Conservation (phyloP, 2,329 filamentous ascomycete species). For the Mycosphaerella arachidis region DNA sequence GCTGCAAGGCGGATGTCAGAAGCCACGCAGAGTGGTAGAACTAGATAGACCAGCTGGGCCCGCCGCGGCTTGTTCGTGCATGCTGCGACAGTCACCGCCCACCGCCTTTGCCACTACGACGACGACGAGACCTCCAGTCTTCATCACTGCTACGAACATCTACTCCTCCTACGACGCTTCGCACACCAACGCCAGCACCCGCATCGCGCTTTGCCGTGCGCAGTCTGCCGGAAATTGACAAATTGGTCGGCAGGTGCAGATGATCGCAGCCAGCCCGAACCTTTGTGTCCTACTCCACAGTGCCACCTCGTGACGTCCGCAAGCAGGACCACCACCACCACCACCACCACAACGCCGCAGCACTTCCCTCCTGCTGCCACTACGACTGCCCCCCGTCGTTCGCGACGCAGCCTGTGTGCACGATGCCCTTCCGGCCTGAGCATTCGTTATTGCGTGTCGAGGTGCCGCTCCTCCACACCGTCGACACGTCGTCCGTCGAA, state of each 20-base stretch:
- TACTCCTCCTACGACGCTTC: background rate
- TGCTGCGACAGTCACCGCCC: background rate
- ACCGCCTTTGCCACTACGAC: background rate
- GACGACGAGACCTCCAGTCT: too few relatives aligned
- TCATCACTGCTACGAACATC: background rate
- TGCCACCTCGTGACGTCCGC: conserved; percentile 7
- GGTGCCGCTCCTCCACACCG: conserved; percentile 85
- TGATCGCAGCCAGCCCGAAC: background rate
- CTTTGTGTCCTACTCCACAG: background rate
- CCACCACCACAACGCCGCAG: background rate
- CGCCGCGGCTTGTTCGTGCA: background rate
- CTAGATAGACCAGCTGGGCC: background rate
- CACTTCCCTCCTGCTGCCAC: background rate
- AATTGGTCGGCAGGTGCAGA: background rate
- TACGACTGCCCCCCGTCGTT: background rate
- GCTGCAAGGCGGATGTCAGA: background rate
- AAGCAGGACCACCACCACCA: background rate
- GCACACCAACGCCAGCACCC: background rate
- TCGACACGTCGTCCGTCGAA: conserved; percentile 87
- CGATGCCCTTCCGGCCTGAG: conserved; percentile 79
- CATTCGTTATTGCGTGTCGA: conserved; percentile 88
- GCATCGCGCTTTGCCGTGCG: background rate
- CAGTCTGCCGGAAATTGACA: background rate
- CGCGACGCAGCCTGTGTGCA: conserved; percentile 26
- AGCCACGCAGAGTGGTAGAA: background rate